Conservation (phyloP, 75 land plant species). For the Sequoia sempervirens region DNA sequence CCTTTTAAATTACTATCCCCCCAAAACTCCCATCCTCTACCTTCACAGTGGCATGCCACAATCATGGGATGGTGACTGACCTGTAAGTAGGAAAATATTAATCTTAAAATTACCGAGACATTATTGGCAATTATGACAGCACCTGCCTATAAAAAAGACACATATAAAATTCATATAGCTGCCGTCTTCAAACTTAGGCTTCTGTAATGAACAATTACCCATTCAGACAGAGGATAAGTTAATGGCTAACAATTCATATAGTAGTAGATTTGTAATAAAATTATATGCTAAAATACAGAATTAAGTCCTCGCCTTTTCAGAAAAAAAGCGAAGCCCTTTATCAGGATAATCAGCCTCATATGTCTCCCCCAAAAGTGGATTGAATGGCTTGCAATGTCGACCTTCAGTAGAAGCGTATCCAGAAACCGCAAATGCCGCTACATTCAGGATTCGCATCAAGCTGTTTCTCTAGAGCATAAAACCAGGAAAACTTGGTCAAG, state of each 20-base stretch:
- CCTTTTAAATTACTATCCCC: constrained; percentile 97
- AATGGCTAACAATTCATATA: background rate
- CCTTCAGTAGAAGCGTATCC: constrained; percentile 99
- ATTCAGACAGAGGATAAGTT: background rate
- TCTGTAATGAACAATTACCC: background rate
- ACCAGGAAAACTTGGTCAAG: background rate
- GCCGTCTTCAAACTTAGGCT: background rate
- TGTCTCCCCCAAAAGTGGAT: constrained; percentile 97
- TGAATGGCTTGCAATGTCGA: constrained; percentile 96
- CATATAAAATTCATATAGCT: background rate
- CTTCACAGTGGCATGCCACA: constrained; percentile 99
- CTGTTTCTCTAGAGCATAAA: constrained; percentile 74
- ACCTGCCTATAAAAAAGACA: background rate
- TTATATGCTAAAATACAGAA: background rate
- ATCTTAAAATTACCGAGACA: background rate
- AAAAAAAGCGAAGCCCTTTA: constrained; percentile 93
- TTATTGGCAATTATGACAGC: background rate
- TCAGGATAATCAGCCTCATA: constrained; percentile 99
- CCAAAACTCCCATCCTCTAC: constrained; percentile 98
- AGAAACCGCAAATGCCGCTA: constrained; percentile 99
- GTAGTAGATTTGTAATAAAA: background rate
- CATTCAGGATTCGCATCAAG: constrained; percentile 85
- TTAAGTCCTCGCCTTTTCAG: constrained; percentile 70
- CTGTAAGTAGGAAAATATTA: constrained; percentile 43
- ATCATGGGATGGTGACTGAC: constrained; percentile 99